Percentiles rank a stretch among this genome's conserved stretches.
Conservation (phyloP, 2,329 filamentous ascomycete genomes). For the Chalaropsis thielavioides region DNA sequence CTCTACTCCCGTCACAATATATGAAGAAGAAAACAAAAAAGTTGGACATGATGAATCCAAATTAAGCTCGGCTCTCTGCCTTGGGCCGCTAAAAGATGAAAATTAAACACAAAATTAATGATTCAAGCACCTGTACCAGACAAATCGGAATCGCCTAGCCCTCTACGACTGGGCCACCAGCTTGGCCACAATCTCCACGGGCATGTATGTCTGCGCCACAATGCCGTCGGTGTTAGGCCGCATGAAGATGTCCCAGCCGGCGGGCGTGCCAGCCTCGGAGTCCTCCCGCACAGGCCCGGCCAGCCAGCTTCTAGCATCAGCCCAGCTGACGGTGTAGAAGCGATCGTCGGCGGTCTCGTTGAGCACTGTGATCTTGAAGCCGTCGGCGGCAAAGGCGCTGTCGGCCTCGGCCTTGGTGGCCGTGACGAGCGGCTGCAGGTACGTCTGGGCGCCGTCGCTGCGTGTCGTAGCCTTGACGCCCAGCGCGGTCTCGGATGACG, state of each 20-base stretch:
- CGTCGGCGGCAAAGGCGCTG: neutral
- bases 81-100: neutral
- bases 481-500: neutral
- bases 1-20: neutral
- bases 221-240: neutral
- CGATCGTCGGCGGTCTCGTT: neutral
- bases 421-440: neutral
- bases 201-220: constrained; percentile 1
- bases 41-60: neutral
- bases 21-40: neutral
- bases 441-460: neutral
- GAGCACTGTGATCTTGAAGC: constrained; percentile 1
- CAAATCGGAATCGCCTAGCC: neutral
- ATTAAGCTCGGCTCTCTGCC: neutral
- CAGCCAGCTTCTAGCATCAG: constrained; percentile 7
- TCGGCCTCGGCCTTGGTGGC: neutral
- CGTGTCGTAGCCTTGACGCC: constrained; percentile 6
- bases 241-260: constrained; percentile 6
- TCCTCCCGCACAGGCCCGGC: constrained; percentile 7
- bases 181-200: constrained; percentile 13
- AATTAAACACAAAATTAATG: neutral
- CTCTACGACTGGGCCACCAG: constrained; percentile 6
- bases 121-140: neutral
- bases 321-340: constrained; percentile 8
- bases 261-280: neutral